Conservation (phyloP, 441 rosid species). For the Dalechampia spathulata region DNA sequence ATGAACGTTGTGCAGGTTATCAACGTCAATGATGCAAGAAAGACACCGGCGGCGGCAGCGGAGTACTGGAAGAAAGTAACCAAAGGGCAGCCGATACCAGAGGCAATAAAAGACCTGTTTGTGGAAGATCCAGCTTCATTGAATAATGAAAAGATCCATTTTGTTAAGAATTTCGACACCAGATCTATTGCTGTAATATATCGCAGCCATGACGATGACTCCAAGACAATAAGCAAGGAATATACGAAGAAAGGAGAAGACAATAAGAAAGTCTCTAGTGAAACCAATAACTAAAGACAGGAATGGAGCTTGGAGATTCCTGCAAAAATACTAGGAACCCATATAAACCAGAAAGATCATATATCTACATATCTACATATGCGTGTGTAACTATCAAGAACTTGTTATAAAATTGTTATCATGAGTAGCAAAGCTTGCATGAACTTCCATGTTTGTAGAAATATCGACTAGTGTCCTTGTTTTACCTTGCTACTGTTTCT, state of each 20-base stretch:
- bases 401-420: too few relatives aligned
- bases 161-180: conserved; percentile 24
- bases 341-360: too few relatives aligned
- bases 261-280: conserved; percentile 5
- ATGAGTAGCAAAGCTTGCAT: too few relatives aligned
- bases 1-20: conserved; percentile 7
- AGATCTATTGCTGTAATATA: conserved; percentile 25
- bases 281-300: too few relatives aligned
- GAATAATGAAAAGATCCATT: conserved; percentile 4
- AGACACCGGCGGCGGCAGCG: conserved; percentile 23
- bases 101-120: conserved; percentile 16
- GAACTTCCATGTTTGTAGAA: too few relatives aligned
- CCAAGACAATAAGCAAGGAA: background rate
- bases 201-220: conserved; percentile 4
- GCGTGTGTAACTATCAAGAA: too few relatives aligned
- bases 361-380: too few relatives aligned
- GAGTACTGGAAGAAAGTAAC: conserved; percentile 29
- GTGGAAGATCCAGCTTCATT: conserved; percentile 6
- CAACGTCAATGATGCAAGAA: conserved; percentile 22
- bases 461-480: too few relatives aligned
- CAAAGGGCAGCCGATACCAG: conserved; percentile 26
- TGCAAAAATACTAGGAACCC: too few relatives aligned
- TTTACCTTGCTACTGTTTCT: too few relatives aligned
- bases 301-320: too few relatives aligned
- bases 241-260: conserved; percentile 3